A percentile compares a stretch with the other conserved stretches of the same genome.
Evolutionary conservation across 257 asterid species (phyloP).

Genomic region (Solanum appendiculatum): DNA sequence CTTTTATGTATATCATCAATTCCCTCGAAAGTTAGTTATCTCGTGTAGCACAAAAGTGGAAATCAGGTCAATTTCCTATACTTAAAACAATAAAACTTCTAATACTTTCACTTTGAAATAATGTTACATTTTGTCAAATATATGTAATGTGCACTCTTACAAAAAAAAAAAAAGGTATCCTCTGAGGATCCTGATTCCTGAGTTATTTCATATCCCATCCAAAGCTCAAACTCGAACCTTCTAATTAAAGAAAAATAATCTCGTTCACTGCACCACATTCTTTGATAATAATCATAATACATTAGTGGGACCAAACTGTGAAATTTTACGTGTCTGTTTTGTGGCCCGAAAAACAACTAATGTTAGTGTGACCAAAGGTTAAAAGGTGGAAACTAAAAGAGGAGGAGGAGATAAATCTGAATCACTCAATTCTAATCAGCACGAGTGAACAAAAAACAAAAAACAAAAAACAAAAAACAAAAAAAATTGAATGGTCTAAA

Average conservation of each 20-base stretch:
- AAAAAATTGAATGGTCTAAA: slow-evolving; percentile 5
- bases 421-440: slow-evolving; percentile 43
- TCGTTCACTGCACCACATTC: too few relatives aligned
- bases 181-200: too few relatives aligned
- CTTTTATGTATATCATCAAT: background rate
- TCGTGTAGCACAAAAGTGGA: background rate
- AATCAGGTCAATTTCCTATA: background rate
- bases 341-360: background rate
- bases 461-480: background rate
- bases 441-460: background rate
- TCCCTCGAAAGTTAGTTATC: background rate
- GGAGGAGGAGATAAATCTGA: background rate
- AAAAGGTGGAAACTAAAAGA: background rate
- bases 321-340: background rate
- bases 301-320: background rate
- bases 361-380: background rate
- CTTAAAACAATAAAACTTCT: background rate
- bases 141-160: background rate
- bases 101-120: background rate
- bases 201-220: too few relatives aligned
- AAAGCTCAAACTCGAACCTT: too few relatives aligned
- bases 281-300: background rate
- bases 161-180: too few relatives aligned
- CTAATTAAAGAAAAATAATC: too few relatives aligned
- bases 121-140: background rate